Base-by-base conservation (phyloP, 2,329 filamentous ascomycete genomes). In the Stachybotrys echinatus region DNA sequence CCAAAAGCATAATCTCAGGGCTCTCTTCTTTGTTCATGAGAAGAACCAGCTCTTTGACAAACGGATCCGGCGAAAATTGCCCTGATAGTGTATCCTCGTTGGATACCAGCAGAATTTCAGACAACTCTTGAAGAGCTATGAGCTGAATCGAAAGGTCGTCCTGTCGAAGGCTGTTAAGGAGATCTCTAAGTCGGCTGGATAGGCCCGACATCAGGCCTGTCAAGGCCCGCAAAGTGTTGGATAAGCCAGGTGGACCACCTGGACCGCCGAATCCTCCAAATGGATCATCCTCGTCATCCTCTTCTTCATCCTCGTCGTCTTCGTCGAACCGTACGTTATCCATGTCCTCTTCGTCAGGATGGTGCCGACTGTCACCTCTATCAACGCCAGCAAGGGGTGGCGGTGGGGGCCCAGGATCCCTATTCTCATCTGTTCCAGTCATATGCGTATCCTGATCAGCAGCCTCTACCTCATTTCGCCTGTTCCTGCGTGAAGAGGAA, bases 1-100 rank as follows among this genome's bases (percentile, higher is more conserved):
- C 92, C 52, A 97, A 78, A 12, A 99, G 84, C 92, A 97, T 97
- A 54, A 97, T 89, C 67, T 99, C 94, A 0, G 92, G 89, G 59
- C 96, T 96, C 65, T 95, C 91, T 60, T 95, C 90, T 50, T 95
- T 90, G 63, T 89, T 89, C 94, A 99, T 97, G 58, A 99, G 73
- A 12, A 79, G 72, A 45, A 99, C 91, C 48, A 99, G 76, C 70
- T 99, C 94, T 70, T 96, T 96, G 50, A 99, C 90, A 63, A 94
- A 97, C 8, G 89, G 81, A 69, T 99, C 94, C 2, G 94, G 90
- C 1, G 89, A 89, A 66, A 99, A 97, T 62, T 96, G 90, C 5
- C 94, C 94, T 2, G 92, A 89, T 12, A 99, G 79, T 57, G 95
- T 96, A 65, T 99, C 94, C 70, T 99, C 94, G 58, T 94, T 97